These are phyloP conservation scores for Schizonepeta tenuifolia DNA, from an alignment of 257 asterid species.

Conservation along the genomic window DNA sequence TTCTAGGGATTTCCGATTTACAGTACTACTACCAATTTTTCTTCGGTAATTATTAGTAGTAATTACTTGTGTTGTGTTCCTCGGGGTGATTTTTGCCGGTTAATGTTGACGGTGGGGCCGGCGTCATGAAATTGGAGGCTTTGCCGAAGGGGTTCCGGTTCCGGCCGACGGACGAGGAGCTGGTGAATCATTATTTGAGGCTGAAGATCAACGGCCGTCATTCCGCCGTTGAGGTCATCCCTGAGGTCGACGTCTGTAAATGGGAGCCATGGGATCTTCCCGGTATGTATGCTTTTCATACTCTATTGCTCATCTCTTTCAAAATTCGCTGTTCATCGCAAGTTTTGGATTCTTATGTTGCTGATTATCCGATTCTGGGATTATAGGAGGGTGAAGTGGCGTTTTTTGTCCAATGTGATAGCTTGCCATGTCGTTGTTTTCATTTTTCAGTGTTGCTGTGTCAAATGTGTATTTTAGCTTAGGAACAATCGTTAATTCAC, in stretches of 20 bases:
- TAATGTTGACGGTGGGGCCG: conserved; percentile 24
- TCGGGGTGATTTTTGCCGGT: conserved; percentile 6
- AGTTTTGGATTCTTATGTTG: not conserved
- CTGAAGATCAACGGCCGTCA: conserved; percentile 75
- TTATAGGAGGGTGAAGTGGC: not conserved
- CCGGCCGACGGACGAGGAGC: conserved; percentile 83
- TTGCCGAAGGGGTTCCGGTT: conserved; percentile 80
- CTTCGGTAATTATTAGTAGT: not conserved
- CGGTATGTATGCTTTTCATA: conserved; percentile 40
- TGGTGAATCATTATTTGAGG: conserved; percentile 64
- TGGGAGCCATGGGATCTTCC: conserved; percentile 98
- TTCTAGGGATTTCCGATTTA: conserved; percentile 13
- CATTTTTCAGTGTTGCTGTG: not conserved
- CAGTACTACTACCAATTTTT: not conserved
- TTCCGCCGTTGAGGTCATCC: conserved; percentile 66
- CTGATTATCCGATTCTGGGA: not conserved
- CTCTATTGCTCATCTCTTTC: not conserved
- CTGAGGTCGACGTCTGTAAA: conserved; percentile 83
- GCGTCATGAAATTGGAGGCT: conserved; percentile 47
- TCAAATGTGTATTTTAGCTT: not conserved
- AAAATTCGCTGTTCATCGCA: not conserved
- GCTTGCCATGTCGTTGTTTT: not conserved
- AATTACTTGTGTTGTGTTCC: too few relatives aligned
- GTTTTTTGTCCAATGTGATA: not conserved
- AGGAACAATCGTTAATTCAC: not conserved